Percentiles rank a stretch among this genome's conserved stretches.
Conservation (phyloP, 129 eudicot genomes). For the Centrapalus pauciflorus region DNA sequence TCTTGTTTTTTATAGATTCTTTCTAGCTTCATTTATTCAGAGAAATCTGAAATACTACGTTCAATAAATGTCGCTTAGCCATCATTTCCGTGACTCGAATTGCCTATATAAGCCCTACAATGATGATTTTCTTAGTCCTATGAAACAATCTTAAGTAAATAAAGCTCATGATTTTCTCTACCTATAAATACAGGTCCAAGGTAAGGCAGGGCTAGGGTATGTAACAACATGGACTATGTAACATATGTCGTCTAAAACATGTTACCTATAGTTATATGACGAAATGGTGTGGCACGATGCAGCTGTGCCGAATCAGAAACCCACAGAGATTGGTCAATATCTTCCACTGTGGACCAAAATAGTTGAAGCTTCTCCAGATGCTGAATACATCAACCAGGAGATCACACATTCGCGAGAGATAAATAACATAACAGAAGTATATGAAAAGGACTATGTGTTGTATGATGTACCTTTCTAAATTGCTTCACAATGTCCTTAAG, state of each 20-base stretch:
- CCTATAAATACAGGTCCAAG: neutral
- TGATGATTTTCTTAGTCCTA: neutral
- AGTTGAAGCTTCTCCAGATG: conserved; percentile 78
- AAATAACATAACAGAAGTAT: neutral
- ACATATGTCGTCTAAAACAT: neutral
- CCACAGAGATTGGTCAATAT: conserved; percentile 55
- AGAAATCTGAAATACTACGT: neutral
- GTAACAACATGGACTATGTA: neutral
- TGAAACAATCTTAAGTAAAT: neutral
- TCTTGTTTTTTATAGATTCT: neutral
- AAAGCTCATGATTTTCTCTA: neutral
- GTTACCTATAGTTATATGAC: conserved; percentile 61
- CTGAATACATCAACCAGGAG: conserved; percentile 35
- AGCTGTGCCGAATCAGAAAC: conserved; percentile 46
- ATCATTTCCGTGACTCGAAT: neutral
- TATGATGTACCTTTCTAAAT: conserved; percentile 51
- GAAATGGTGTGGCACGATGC: conserved; percentile 43
- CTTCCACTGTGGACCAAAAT: conserved; percentile 62
- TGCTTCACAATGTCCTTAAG: conserved; percentile 63
- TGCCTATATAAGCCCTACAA: neutral
- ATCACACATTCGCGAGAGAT: conserved; percentile 3
- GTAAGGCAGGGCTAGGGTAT: neutral
- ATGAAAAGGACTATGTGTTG: neutral
- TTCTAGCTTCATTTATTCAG: neutral
- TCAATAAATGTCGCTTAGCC: neutral